Base-by-base conservation (phyloP, 768 basidiomycete species). In the Rhodotorula taiwanensis region DNA sequence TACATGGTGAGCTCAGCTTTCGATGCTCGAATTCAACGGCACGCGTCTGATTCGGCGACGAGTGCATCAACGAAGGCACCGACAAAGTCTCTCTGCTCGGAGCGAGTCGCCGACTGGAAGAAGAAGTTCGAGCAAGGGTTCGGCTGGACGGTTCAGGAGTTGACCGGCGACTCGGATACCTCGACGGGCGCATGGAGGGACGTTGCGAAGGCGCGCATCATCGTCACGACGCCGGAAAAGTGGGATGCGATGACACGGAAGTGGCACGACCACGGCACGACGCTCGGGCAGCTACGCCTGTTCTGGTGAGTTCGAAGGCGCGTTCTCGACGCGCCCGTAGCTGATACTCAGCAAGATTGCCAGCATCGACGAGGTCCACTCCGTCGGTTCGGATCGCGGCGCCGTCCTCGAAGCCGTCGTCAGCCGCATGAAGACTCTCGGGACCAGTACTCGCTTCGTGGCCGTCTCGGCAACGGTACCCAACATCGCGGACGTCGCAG, bases 321-420 rank as follows among this genome's bases (percentile, higher is more conserved):
- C 14, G 21, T 36, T 42, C 5, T 23, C 48, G 23, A 6, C 27
- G 20, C 1, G 21, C 25, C 21, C 2, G 16, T 21, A 31, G 23
- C n/a, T 23, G 20, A 2, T 5, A 25, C 36, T 15, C 28, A 28
- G 16, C 21, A 21, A n/a, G 9, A 18, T n/a, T 5, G n/a, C 14
- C 58, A 69, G 73, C 55, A 63, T 75, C 58, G 74, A 75, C 52
- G 71, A 98, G 87, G 88, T 97, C 3, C 94, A 99, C 73, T 84
- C 94, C 59, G 80, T 99, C 45, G 25, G 63, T 2, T 88, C 89
- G 55, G 95, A 98, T 76, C 83, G 95, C 39, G 95, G 95, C 25
- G 88, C 91, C 58, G 90, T 88, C 2, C 80, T 99, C 5, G 95
- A 99, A 77, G 94, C 94, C 23, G 83, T 98, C n/a, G 80, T 93